Evolutionary conservation across 305 asterid genomes (phyloP), one percentile per base, ranked within the genome.

Genomic region (Coffea humblotiana): DNA sequence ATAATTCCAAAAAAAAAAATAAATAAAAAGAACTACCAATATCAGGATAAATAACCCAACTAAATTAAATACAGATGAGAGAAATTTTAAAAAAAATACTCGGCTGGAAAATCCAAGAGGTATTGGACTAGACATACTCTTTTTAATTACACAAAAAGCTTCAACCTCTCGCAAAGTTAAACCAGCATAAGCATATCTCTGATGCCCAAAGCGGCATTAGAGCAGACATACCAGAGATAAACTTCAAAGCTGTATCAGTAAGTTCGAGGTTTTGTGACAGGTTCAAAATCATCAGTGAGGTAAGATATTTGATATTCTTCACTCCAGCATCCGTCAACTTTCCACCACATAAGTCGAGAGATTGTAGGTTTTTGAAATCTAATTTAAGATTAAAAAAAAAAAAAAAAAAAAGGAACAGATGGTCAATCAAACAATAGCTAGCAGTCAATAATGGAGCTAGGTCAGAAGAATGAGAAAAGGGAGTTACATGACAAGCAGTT

Each of bases 261-360:
- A 96, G 89, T 86, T 84, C 90, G 85, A 70, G 77, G 87, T 94
- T 94, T 82, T 91, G 98, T 52, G 98, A 96, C 25, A 96, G 92
- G 84, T 94, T 96, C 86, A 96, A 78, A 78, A 94, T 88, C 72
- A 87, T 89, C 65, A 96, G 81, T 83, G 94, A 93, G 21, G 93
- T 88, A 76, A 96, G 97, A 70, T 90, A 91, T 84, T 92, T 92
- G 67, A 96, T 94, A 85, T 96, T 91, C 94, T 90, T 93, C 58
- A 96, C 96, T 67, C 98, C 98, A 43, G 79, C 88, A 88, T 96
- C 98, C 2, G 98, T 94, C 83, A 96, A 83, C 45, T 91, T 89
- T 58, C 99, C 99, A 9, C 98, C 98, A 68, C 99, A 96, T 76
- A 92, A 86, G 83, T 96, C 99, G 78, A 96, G 91, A 21, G 98